Evolutionary conservation across 1,284 basidiomycete species (phyloP), one percentile per base, ranked within the genome.

Genomic region (Golubevia pallescens): DNA sequence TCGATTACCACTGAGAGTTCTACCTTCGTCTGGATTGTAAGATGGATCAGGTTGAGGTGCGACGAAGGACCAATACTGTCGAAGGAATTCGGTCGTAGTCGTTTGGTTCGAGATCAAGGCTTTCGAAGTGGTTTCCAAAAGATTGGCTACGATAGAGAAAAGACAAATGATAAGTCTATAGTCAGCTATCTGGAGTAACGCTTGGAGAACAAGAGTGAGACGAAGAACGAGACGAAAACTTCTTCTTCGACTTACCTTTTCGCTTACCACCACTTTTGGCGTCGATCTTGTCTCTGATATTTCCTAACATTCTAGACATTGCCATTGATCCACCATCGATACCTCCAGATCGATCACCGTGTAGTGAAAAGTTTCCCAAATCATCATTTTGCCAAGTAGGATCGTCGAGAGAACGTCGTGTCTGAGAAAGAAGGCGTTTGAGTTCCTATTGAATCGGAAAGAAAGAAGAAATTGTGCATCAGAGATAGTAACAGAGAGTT

Each of bases 1-100:
- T 57, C 23, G 10, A 8, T 57, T 48, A 13, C 42, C 42, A 48
- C 42, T 48, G 8, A 48, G 16, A 48, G 42, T 48, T 48, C 42
- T 48, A 16, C 42, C 42, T 48, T 48, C 42, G 16, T 48, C 42
- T 48, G 42, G 42, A 48, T 48, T 48, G 16, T 13, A 48, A 48
- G 42, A 48, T 48, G 42, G 55, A 34, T 57, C 55, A 14, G 68
- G 57, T 28, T 68, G 60, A 2, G 78, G 81, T 1, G 79, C 67
- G 42, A 81, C 69, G 0, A 78, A 65, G 61, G 81, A 70, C 81
- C 82, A 85, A 28, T 80, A 83, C 34, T 85, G 82, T 3, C 81
- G 69, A 54, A 85, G 63, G 58, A 85, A 84, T 66, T 85, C 82
- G n/a, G 70, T 77, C 1, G 74, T 78, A 0, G 76, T 66, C 1